phyloP scores from a whole-genome alignment of 768 basidiomycete genomes.

The Tephrocybe sp. region DNA sequence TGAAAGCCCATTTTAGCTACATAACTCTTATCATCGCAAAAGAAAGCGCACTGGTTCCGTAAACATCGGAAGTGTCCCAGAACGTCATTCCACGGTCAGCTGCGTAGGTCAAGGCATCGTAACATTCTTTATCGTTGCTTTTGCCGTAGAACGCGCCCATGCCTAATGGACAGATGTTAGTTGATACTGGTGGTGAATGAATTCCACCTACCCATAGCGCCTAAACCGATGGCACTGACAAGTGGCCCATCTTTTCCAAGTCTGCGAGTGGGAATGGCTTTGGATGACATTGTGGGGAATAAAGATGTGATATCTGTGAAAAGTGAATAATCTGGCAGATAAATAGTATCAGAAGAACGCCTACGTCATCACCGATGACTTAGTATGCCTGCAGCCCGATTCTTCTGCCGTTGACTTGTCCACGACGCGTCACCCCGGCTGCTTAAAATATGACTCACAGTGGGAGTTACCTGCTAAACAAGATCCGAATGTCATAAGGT shows the following conservation, averaged over 20 bases:
- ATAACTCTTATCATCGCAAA: conserved; percentile 15
- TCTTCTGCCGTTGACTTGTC: too few species aligned
- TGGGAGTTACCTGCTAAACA: too few species aligned
- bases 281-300: not conserved
- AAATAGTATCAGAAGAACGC: too few species aligned
- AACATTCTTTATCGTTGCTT: conserved; percentile 18
- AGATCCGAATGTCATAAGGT: too few species aligned
- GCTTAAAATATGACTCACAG: too few species aligned
- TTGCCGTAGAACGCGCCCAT: not conserved
- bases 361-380: too few species aligned
- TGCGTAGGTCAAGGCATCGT: conserved; percentile 20
- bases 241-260: conserved; percentile 25
- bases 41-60: conserved; percentile 40
- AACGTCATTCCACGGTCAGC: conserved; percentile 29
- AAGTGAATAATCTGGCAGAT: too few species aligned
- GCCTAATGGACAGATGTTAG: not conserved
- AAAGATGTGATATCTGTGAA: not conserved
- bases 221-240: too few species aligned
- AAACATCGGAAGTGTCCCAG: conserved; percentile 52
- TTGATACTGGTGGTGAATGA: too few species aligned
- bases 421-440: too few species aligned
- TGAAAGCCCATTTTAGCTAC: conserved; percentile 23
- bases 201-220: conserved; percentile 23
- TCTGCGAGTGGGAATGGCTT: conserved; percentile 16
- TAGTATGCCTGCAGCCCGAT: too few species aligned